Evolutionary conservation across 1,139 yeast genomes (phyloP), one percentile per base, ranked within the genome.

Genomic region (Geotrichum fermentans): DNA sequence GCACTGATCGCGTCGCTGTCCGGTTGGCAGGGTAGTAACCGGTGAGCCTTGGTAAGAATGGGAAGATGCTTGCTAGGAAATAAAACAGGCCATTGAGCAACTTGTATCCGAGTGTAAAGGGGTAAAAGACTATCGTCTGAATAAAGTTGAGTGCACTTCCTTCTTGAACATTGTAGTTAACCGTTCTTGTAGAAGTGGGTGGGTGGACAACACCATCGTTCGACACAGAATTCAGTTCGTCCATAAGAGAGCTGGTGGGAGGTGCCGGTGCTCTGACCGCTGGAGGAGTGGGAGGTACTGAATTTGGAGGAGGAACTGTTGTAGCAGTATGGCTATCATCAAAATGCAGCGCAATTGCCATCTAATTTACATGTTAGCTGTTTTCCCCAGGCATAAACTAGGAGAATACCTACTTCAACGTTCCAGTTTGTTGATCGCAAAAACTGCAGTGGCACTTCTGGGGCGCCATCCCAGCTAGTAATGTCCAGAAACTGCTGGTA

Each of bases 1-100:
- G 66, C 7, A 65, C 66, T 3, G 72, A 61, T 13, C 60, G 52
- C 22, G 55, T 53, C 7, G 65, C 62, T 21, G 57, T 54, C 18
- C 69, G 54, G 48, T 66, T 65, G 20, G 69, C 65, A 2, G 70
- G 66, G 51, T 65, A 63, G 49, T 65, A 61, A 16, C 71, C 71
- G 3, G 68, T 63, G 39, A 65, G 52, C 13, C 70, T 57, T 13
- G 70, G 70, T 49, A 65, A 50, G 45, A 65, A 60, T 11, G 72
- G 70, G 45, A 69, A 62, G 28, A 67, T 43, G 52, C 60, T 57
- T 8, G 69, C 56, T 18, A 66, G 45, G 37, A 67, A 58, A 55
- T 62, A 65, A 40, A 65, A 54, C 16, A 63, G 42, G n/a, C 62
- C 56, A 41, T 61, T 62, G 49, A 67, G 53, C 30, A 62, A 47